These are phyloP conservation scores for Suillus tomentosus DNA, from an alignment of 768 basidiomycete genomes.

Conservation along the genomic window DNA sequence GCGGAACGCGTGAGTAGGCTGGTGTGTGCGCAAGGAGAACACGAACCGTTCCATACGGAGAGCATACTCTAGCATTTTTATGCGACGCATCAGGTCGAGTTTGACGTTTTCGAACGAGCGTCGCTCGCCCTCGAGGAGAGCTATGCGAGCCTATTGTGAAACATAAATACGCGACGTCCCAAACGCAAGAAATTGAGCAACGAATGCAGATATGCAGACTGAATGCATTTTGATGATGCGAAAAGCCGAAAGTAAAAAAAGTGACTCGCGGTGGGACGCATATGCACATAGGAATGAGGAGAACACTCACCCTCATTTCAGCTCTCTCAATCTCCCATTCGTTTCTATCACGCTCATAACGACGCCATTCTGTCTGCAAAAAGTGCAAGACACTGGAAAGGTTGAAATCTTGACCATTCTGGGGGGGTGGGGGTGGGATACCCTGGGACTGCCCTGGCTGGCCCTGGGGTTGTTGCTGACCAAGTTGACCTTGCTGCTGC, in stretches of 20 bases:
- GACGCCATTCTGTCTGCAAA: conserved; percentile 96
- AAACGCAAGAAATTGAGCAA: conserved; percentile 17
- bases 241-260: conserved; percentile 5
- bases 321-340: conserved; percentile 99
- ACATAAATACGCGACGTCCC: conserved; percentile 31
- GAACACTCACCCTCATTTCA: conserved; percentile 87
- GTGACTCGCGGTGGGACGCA: not conserved
- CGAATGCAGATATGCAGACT: conserved; percentile 1
- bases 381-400: conserved; percentile 96
- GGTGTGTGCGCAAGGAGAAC: conserved; percentile 15
- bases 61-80: conserved; percentile 99
- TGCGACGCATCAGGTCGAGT: conserved; percentile 91
- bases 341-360: conserved; percentile 97
- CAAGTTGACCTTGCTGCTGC: conserved; percentile 45
- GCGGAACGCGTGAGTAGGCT: conserved; percentile 9
- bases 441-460: conserved; percentile 55
- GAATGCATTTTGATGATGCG: not conserved
- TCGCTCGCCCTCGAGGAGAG: conserved; percentile 94
- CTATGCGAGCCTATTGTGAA: conserved; percentile 81
- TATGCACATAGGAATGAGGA: not conserved
- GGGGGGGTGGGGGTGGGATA: conserved; percentile 75
- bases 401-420: conserved; percentile 90
- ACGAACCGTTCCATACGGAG: conserved; percentile 92
- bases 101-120: conserved; percentile 97
- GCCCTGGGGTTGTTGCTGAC: conserved; percentile 48